Evolutionary conservation across 2,329 filamentous ascomycete genomes (phyloP).

Genomic region (Hawksworthiomyces lignivorus): DNA sequence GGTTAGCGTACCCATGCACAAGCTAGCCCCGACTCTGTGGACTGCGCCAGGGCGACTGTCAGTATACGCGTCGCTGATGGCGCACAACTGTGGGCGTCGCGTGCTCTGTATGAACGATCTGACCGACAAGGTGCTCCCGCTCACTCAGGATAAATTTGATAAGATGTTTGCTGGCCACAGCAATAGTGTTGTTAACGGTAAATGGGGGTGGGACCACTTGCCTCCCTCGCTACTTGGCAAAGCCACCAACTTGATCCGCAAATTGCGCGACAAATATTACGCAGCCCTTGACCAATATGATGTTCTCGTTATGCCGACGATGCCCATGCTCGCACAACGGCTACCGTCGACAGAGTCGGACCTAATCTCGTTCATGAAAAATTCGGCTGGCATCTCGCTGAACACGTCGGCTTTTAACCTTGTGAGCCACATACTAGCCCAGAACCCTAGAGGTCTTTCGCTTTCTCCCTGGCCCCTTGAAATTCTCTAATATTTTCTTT

Average conservation of each 20-base stretch:
- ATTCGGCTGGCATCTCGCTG: constrained; percentile 7
- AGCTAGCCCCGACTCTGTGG: background rate
- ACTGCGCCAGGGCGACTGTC: background rate
- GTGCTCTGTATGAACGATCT: constrained; percentile 12
- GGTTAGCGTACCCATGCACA: constrained; percentile 22
- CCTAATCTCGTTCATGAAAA: constrained; percentile 9
- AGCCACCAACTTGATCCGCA: constrained; percentile 30
- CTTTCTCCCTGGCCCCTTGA: too few species aligned
- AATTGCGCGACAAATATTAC: constrained; percentile 30
- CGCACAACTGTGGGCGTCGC: background rate
- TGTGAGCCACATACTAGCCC: too few species aligned
- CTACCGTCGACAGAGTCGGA: constrained; percentile 10
- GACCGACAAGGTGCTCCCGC: constrained; percentile 10
- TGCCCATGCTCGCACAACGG: constrained; percentile 9
- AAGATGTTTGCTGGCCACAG: constrained; percentile 12
- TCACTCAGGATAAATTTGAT: constrained; percentile 9
- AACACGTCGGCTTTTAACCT: constrained; percentile 14
- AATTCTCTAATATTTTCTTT: too few species aligned
- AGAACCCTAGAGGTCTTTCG: too few species aligned
- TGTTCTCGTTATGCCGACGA: constrained; percentile 33
- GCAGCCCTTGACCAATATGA: constrained; percentile 26
- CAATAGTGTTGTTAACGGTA: constrained; percentile 30
- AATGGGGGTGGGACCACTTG: constrained; percentile 27
- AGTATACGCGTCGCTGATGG: constrained; percentile 15
- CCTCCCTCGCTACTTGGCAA: constrained; percentile 28